Evolutionary conservation across 305 asterid species (phyloP).

Genomic region (Fraxinus sp.): DNA sequence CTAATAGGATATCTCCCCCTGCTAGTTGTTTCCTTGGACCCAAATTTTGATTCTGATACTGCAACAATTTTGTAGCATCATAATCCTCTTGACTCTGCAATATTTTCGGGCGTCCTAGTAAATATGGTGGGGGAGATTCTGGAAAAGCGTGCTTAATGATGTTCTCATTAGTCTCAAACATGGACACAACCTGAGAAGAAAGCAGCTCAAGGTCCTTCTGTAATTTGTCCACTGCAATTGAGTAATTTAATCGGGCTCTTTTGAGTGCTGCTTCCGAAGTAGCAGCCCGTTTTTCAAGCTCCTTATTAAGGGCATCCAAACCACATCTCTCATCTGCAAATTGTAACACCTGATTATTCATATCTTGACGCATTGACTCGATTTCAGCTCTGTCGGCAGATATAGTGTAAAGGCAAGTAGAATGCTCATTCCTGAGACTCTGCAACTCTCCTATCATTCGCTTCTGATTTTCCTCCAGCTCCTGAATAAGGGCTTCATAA

Average conservation of each 20-base stretch:
- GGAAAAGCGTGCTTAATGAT: slow-evolving; percentile 81
- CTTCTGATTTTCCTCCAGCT: slow-evolving; percentile 94
- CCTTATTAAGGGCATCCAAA: slow-evolving; percentile 64
- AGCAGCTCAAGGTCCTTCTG: slow-evolving; percentile 96
- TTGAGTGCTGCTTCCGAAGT: slow-evolving; percentile 83
- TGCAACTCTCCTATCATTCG: slow-evolving; percentile 79
- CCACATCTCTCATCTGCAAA: slow-evolving; percentile 65
- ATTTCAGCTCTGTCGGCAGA: slow-evolving; percentile 68
- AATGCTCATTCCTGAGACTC: slow-evolving; percentile 71
- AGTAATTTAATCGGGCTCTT: slow-evolving; percentile 90
- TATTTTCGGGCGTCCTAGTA: slow-evolving; percentile 23
- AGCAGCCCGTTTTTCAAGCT: slow-evolving; percentile 73
- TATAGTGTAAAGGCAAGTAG: slow-evolving; percentile 72
- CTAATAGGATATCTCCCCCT: slow-evolving; percentile 74
- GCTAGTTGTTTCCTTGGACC: slow-evolving; percentile 44
- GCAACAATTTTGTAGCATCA: slow-evolving; percentile 33
- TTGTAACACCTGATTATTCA: slow-evolving; percentile 53
- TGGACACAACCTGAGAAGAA: slow-evolving; percentile 89
- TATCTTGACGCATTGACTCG: slow-evolving; percentile 60
- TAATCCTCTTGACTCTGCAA: slow-evolving; percentile 39
- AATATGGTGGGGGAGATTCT: slow-evolving; percentile 44
- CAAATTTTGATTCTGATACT: slow-evolving; percentile 39
- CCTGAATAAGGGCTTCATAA: slow-evolving; percentile 89
- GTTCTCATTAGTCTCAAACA: slow-evolving; percentile 86
- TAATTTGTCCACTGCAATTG: slow-evolving; percentile 93